Conservation (phyloP, 1,139 yeast genomes). For the Kodamaea arcana region DNA sequence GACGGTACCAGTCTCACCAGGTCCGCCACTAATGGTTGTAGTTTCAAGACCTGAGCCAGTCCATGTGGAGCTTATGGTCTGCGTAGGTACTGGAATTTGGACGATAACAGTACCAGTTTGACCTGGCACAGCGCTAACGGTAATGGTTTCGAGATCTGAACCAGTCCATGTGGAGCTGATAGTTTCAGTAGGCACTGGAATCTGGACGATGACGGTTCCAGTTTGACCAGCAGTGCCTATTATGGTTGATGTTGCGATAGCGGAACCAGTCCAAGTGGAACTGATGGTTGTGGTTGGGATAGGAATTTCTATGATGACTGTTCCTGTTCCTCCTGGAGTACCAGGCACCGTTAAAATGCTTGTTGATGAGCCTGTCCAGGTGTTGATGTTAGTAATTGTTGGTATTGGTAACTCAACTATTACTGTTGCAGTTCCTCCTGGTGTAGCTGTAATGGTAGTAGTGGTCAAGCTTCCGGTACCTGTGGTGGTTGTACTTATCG, state of each 20-base stretch:
- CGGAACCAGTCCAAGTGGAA: conserved; percentile 8
- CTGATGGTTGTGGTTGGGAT: conserved; percentile 9
- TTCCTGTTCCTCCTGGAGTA: conserved; percentile 12
- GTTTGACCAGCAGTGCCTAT: conserved; percentile 3
- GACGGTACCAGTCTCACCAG: conserved; percentile 13
- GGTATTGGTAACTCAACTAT: conserved; percentile 15
- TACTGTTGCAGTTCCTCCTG: conserved; percentile 16
- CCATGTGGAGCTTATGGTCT: conserved; percentile 2
- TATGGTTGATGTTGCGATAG: conserved; percentile 12
- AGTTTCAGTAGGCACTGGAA: conserved; percentile 1
- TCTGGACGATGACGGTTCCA: conserved; percentile 1
- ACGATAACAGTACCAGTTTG: conserved; percentile 1
- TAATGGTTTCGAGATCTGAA: not conserved
- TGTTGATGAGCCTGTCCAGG: conserved; percentile 6
- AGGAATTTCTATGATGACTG: conserved; percentile 18
- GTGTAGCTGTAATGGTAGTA: conserved; percentile 5
- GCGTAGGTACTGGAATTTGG: conserved; percentile 1
- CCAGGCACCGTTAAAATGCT: conserved; percentile 6
- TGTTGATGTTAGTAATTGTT: conserved; percentile 6
- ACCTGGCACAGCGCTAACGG: conserved; percentile 1
- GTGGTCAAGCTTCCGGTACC: conserved; percentile 8
- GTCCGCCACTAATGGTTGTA: conserved; percentile 7
- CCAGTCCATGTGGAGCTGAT: conserved; percentile 1
- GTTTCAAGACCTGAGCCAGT: conserved; percentile 1
- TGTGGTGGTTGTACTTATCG: conserved; percentile 13